A percentile compares a stretch with the other conserved stretches of the same genome.
Evolutionary conservation across 257 asterid genomes (phyloP).

Genomic region (Solanum virginianum): DNA sequence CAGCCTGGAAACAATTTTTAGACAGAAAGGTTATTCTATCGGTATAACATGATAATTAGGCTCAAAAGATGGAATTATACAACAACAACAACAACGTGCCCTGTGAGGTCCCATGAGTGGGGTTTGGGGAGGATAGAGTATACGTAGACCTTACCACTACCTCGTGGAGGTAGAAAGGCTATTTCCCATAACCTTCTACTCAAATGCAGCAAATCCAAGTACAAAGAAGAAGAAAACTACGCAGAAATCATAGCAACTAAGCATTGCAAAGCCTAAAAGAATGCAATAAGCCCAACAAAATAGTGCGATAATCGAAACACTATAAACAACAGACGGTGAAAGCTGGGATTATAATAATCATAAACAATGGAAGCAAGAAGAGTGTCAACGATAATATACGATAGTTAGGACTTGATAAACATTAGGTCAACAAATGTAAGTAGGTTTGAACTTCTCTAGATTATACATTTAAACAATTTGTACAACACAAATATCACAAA

Average conservation of each 20-base stretch:
- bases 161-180: too few relatives aligned
- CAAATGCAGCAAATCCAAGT: too few relatives aligned
- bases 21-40: background rate
- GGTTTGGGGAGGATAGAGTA: too few relatives aligned
- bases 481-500: background rate
- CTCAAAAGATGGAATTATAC: background rate
- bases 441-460: background rate
- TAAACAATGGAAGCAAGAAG: background rate
- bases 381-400: background rate
- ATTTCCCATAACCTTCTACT: too few relatives aligned
- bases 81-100: too few relatives aligned
- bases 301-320: too few relatives aligned
- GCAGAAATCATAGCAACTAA: too few relatives aligned
- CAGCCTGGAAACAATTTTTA: background rate
- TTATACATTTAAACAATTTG: constrained; percentile 5
- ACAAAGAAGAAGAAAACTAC: too few relatives aligned
- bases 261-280: too few relatives aligned
- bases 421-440: constrained; percentile 24
- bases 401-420: constrained; percentile 7
- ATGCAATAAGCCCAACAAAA: too few relatives aligned
- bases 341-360: background rate
- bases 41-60: background rate
- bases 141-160: too few relatives aligned
- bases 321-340: background rate
- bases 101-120: too few relatives aligned